These are phyloP conservation scores for Andrographis paniculata DNA, from an alignment of 305 asterid genomes.

Conservation along the genomic window DNA sequence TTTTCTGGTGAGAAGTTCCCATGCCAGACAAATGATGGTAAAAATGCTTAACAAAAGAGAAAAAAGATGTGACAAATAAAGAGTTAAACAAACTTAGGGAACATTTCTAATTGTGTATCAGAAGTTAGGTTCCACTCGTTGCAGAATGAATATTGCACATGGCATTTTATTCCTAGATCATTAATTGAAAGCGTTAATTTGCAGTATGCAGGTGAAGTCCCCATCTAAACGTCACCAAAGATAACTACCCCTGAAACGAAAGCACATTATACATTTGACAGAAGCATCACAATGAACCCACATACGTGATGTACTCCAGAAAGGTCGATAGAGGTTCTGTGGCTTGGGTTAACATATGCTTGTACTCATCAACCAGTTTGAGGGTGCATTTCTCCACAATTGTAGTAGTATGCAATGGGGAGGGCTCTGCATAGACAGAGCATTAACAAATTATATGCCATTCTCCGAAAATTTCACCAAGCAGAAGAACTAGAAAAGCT, in stretches of 20 bases:
- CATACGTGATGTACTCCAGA: slow-evolving; percentile 83
- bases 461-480: slow-evolving; percentile 45
- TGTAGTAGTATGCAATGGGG: slow-evolving; percentile 81
- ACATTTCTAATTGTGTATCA: no score
- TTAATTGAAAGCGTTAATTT: no score
- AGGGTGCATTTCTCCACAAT: slow-evolving; percentile 99
- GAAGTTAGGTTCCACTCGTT: no score
- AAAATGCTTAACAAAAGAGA: neutral
- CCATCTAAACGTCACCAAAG: no score
- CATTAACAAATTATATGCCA: slow-evolving; percentile 6
- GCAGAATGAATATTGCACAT: no score
- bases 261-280: no score
- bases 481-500: slow-evolving; percentile 18
- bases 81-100: no score
- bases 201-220: no score
- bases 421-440: slow-evolving; percentile 65
- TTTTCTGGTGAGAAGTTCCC: neutral
- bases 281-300: neutral
- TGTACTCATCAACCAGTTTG: slow-evolving; percentile 90
- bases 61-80: no score
- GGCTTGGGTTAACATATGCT: slow-evolving; percentile 94
- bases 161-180: no score
- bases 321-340: slow-evolving; percentile 94
- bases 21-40: neutral
- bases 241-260: no score